phyloP scores from a whole-genome alignment of 305 asterid genomes.

The Petunia hybrid region DNA sequence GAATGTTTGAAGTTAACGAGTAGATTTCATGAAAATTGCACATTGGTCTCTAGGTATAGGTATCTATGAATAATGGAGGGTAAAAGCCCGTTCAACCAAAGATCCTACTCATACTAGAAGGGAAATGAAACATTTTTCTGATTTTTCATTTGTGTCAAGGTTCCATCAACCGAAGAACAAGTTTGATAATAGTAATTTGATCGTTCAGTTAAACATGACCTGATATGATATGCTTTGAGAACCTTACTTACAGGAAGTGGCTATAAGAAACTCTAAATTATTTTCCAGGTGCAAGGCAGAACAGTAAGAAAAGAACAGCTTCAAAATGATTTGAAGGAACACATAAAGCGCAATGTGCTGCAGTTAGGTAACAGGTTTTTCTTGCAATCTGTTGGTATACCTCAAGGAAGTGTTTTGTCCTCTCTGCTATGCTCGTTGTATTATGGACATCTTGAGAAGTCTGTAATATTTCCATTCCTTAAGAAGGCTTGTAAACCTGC shows the following conservation, averaged over 20 bases:
- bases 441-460: conserved; percentile 83
- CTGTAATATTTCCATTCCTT: conserved; percentile 70
- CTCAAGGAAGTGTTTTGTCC: conserved; percentile 91
- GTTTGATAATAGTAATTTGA: background rate
- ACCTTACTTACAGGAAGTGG: conserved; percentile 25
- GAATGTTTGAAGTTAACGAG: conserved; percentile 25
- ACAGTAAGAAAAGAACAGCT: conserved; percentile 58
- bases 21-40: background rate
- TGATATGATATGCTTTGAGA: conserved; percentile 20
- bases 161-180: conserved; percentile 22
- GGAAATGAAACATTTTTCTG: conserved; percentile 16
- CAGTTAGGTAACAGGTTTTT: conserved; percentile 57
- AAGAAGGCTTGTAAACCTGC: conserved; percentile 49
- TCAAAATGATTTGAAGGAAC: conserved; percentile 57
- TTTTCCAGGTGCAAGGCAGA: conserved; percentile 57
- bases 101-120: conserved; percentile 6
- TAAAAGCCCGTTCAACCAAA: background rate
- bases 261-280: conserved; percentile 11
- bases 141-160: background rate
- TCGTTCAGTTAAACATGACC: conserved; percentile 20
- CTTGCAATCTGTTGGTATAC: conserved; percentile 82
- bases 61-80: conserved; percentile 14
- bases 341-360: conserved; percentile 71
- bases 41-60: conserved; percentile 17
- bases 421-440: conserved; percentile 84